phyloP scores from a whole-genome alignment of 2,329 filamentous ascomycete genomes.

The Fusarium siculi region DNA sequence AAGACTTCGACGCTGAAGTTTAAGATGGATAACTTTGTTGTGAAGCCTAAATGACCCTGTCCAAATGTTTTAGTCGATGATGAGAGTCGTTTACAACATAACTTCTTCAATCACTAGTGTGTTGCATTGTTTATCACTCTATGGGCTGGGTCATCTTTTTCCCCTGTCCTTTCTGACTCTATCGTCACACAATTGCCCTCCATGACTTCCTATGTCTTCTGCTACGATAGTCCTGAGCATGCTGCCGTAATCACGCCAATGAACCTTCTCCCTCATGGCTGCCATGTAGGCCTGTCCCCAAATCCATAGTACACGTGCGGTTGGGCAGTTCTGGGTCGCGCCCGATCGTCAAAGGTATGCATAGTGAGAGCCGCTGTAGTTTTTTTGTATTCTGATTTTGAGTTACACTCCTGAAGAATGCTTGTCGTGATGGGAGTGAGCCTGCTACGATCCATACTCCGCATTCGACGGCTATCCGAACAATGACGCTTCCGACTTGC shows the following conservation, averaged over 20 bases:
- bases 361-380: no score
- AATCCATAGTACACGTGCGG: no score
- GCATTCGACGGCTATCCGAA: constrained; percentile 13
- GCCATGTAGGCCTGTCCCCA: no score
- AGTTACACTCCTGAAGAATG: not conserved
- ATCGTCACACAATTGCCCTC: no score
- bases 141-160: no score
- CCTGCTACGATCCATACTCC: not conserved
- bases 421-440: not conserved
- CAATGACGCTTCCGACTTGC: not conserved
- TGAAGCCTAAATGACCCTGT: not conserved
- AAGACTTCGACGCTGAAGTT: not conserved
- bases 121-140: not conserved
- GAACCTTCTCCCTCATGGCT: no score
- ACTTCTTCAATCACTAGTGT: rapidly evolving
- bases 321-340: no score
- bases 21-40: constrained; percentile 4
- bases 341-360: no score
- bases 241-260: no score
- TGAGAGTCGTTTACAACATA: not conserved
- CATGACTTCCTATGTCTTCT: no score
- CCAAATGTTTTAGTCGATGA: no score
- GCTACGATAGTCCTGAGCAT: no score
- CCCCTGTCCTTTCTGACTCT: not conserved
- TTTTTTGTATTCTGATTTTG: not conserved